phyloP scores from a whole-genome alignment of 2,329 filamentous ascomycete species.

The Aureobasidium zeae region DNA sequence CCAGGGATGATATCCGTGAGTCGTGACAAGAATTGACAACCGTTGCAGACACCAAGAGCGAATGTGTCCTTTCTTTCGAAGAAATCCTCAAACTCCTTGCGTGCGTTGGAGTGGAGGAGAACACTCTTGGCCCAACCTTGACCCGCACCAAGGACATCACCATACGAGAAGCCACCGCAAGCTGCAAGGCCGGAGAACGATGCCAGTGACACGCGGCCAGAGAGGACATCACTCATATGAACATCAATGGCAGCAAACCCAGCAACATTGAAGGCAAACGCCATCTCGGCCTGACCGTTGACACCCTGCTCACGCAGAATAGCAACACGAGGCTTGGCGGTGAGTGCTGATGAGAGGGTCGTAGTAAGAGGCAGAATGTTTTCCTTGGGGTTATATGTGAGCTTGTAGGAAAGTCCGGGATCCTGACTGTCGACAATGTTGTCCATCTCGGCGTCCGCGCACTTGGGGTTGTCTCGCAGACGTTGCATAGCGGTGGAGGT shows the following conservation, averaged over 20 bases:
- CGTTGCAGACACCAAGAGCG: constrained; percentile 89
- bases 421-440: constrained; percentile 66
- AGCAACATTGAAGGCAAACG: constrained; percentile 84
- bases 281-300: constrained; percentile 96
- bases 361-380: constrained; percentile 61
- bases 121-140: constrained; percentile 95
- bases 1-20: constrained; percentile 79
- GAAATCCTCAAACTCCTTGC: constrained; percentile 72
- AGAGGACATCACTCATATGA: constrained; percentile 88
- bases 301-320: constrained; percentile 93
- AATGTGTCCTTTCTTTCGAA: constrained; percentile 87
- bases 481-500: constrained; percentile 90
- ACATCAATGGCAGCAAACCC: constrained; percentile 89
- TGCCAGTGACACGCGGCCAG: constrained; percentile 66
- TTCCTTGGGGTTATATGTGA: constrained; percentile 72
- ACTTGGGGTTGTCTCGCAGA: constrained; percentile 76
- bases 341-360: constrained; percentile 52
- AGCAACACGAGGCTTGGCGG: constrained; percentile 65
- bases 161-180: constrained; percentile 96
- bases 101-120: constrained; percentile 66
- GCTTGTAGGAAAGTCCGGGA: constrained; percentile 74
- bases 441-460: constrained; percentile 73
- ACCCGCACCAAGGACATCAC: constrained; percentile 85
- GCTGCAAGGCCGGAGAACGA: constrained; percentile 83
- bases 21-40: constrained; percentile 86